Base-by-base conservation (phyloP, 225 moss, liverwort and hornwort species). In the Marchantia polymorpha region DNA sequence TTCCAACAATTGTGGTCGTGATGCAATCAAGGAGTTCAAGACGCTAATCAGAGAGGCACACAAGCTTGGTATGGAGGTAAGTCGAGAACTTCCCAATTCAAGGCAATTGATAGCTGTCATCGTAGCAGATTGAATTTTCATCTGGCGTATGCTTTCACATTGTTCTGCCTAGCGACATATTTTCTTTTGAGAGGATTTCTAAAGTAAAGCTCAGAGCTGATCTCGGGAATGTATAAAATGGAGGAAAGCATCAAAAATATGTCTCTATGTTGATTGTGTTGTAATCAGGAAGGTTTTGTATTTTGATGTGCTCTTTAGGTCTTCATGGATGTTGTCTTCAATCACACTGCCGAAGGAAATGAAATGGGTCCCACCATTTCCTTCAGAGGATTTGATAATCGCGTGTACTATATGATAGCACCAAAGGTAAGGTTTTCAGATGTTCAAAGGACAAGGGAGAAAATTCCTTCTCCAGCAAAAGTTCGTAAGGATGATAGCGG, bases 291-390 rank as follows among this genome's bases (percentile, higher is more conserved):
- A 11, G 23, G 20, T 71, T 65, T 71, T n/a, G 49, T 23, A 10
- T 71, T 65, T 71, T n/a, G 49, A 50, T 49, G 9, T 49, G 52
- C 0, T 69, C 2, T 48, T 55, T 89, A 94, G 94, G 87, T 94
- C 79, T 74, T 94, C 75, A 94, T 94, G 94, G 94, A 94, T 86
- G 91, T 94, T 83, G 94, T 94, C 54, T 94, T 94, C 87, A 92
- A 94, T 82, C 94, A 94, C 79, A 94, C 94, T 81, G 94, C 94
- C 76, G 94, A 94, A 88, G 94, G 94, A 74, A 92, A 94, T 80
- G 92, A 94, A 89, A 92, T 92, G 92, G 94, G 94, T 64, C 94
- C 92, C 10, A 94, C 94, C 63, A 88, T 94, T 80, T 94, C 94
- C n/a, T 94, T 94, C 76, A 88, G 92, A 88, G 94, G 94, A 72